These are phyloP conservation scores for Fusarium graminum DNA, from an alignment of 2,329 filamentous ascomycete genomes.

Conservation along the genomic window DNA sequence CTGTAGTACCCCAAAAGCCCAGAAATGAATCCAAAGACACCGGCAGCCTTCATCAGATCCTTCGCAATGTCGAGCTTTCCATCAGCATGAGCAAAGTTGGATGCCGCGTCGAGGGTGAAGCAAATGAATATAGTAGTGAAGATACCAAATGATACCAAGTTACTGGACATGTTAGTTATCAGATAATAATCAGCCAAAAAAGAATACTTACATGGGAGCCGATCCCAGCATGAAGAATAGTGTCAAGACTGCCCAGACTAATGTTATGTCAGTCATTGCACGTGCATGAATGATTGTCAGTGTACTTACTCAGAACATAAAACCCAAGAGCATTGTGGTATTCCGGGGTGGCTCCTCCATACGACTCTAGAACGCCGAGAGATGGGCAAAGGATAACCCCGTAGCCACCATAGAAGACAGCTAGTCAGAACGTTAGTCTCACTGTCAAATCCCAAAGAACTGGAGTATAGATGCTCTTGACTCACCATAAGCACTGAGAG, in stretches of 20 bases:
- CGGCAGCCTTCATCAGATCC: slow-evolving; percentile 39
- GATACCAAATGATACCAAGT: slow-evolving; percentile 48
- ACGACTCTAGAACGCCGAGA: slow-evolving; percentile 45
- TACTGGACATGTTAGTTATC: slow-evolving; percentile 11
- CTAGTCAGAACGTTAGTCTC: slow-evolving; percentile 6
- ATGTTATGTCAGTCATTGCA: background rate
- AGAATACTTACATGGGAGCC: slow-evolving; percentile 33
- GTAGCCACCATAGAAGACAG: slow-evolving; percentile 49
- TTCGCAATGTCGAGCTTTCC: slow-evolving; percentile 32
- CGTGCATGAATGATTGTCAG: fast-evolving
- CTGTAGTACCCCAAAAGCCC: slow-evolving; percentile 47
- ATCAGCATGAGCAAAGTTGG: slow-evolving; percentile 47
- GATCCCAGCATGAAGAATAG: slow-evolving; percentile 48
- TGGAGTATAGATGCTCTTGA: fast-evolving
- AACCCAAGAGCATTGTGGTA: slow-evolving; percentile 50
- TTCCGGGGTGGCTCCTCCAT: slow-evolving; percentile 46
- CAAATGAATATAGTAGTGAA: slow-evolving; percentile 47
- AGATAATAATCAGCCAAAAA: no score
- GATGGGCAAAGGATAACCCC: slow-evolving; percentile 45
- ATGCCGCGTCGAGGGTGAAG: slow-evolving; percentile 43
- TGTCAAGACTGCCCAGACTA: slow-evolving; percentile 49
- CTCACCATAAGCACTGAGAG: slow-evolving; percentile 48
- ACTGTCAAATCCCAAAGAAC: fast-evolving
- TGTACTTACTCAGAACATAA: slow-evolving; percentile 44
- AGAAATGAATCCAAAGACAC: slow-evolving; percentile 47